Evolutionary conservation across 2,329 filamentous ascomycete genomes (phyloP), one percentile per base, ranked within the genome.

Genomic region (Pseudocercospora vitis): DNA sequence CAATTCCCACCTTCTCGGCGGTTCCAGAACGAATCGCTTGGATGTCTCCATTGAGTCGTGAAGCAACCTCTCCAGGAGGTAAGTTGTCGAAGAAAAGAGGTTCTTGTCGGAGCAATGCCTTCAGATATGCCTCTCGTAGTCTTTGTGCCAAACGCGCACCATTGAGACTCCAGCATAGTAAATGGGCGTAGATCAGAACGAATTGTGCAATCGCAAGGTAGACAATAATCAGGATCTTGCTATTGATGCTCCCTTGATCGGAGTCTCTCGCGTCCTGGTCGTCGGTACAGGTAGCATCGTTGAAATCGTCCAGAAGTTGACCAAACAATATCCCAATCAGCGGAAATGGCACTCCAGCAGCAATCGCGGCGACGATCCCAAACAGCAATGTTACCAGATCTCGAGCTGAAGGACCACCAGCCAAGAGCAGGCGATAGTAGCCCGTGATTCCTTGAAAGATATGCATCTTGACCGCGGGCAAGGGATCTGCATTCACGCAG

Each of bases 1-100:
- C 79, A 28, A 87, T 80, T 46, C 85, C 84, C 9, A 86, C 84
- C 67, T 88, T 89, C 68, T 88, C 86, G 1, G 81, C 84, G 0
- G 85, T 87, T 12, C 85, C 86, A 0, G 80, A 78, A 63, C 86
- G 85, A 46, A 88, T 81, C 1, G 81, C 79, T 55, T 84, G 79
- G 28, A 88, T 85, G 62, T 88, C 84, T 50, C 77, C 76, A 64
- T 84, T 83, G 35, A 88, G 77, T 16, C 84, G 77, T 7, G 50
- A 40, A 2, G 81, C 78, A n/a, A 87, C 79, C 65, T 87, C 82
- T n/a, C 84, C 84, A 0, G 82, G 77, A 35, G 81, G 78, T 4
- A 84, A 74, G 12, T 76, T 77, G 62, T 87, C 84, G 63, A 86
- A 86, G 65, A 81, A 87, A 9, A 81, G 72, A 1, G 83, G 78